phyloP scores from a whole-genome alignment of 345 rosid genomes.

The Balakata baccata region DNA sequence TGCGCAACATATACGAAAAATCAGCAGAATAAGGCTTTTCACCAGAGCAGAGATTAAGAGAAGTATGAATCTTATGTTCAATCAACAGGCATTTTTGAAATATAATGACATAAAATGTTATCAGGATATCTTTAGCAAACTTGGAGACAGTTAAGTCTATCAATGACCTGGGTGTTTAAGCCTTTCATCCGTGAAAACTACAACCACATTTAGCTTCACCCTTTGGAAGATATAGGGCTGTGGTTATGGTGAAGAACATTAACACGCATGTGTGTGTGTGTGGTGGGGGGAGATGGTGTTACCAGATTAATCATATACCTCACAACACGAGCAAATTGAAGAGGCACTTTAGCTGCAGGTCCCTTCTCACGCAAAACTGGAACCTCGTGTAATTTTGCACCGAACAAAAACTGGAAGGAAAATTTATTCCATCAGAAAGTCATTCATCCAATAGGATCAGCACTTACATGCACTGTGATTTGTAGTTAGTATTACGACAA shows the following conservation, averaged over 20 bases:
- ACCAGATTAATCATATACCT: constrained; percentile 27
- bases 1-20: too few species aligned
- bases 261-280: not conserved
- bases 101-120: too few species aligned
- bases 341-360: constrained; percentile 34
- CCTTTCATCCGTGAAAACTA: too few species aligned
- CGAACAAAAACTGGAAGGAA: constrained; percentile 41
- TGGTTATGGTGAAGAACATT: not conserved
- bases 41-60: too few species aligned
- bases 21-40: not conserved
- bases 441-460: not conserved
- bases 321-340: constrained; percentile 47
- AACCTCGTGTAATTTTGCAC: constrained; percentile 40
- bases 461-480: not conserved
- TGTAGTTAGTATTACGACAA: not conserved
- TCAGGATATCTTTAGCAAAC: too few species aligned
- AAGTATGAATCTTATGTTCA: too few species aligned
- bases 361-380: constrained; percentile 37
- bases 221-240: not conserved
- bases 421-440: constrained; percentile 9
- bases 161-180: too few species aligned
- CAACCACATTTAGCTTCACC: not conserved
- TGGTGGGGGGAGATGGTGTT: not conserved
- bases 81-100: too few species aligned
- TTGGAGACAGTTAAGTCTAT: too few species aligned